Percentiles rank a stretch among this genome's conserved stretches.
Conservation (phyloP, 2,329 filamentous ascomycete species). For the Xenoacremonium recifei region DNA sequence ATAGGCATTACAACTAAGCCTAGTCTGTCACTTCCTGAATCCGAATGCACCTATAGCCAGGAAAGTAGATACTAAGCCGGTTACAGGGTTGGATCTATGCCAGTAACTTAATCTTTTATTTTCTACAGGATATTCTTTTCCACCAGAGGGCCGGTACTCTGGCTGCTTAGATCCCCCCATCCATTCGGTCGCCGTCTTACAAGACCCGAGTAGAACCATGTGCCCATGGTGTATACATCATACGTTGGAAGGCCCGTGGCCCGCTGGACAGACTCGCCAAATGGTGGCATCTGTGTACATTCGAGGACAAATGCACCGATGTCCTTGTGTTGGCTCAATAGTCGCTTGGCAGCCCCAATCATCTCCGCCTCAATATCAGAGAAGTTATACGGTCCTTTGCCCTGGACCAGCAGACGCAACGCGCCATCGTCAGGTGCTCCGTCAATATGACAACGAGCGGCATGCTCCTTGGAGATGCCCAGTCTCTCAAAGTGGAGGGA, state of each 20-base stretch:
- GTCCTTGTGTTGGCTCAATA: conserved; percentile 18
- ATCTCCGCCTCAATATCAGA: conserved; percentile 19
- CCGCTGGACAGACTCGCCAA: conserved; percentile 28
- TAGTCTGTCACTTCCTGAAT: too few species aligned
- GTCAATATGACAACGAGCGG: conserved; percentile 16
- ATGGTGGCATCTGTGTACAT: conserved; percentile 37
- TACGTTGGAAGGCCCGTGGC: conserved; percentile 30
- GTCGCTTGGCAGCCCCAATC: conserved; percentile 10
- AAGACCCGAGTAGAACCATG: conserved; percentile 37
- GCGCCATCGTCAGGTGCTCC: conserved; percentile 21
- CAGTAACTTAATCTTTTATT: too few species aligned
- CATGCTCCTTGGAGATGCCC: conserved; percentile 21
- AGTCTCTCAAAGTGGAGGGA: conserved; percentile 18
- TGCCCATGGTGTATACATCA: conserved; percentile 34
- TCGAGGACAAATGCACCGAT: conserved; percentile 25
- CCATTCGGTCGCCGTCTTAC: too few species aligned
- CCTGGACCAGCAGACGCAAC: conserved; percentile 16
- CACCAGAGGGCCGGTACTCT: too few species aligned
- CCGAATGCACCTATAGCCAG: too few species aligned
- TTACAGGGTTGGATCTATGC: too few species aligned
- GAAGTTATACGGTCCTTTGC: conserved; percentile 16
- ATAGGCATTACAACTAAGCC: too few species aligned
- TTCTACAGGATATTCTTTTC: too few species aligned
- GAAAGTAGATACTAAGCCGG: too few species aligned
- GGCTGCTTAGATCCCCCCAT: too few species aligned